Base-by-base conservation (phyloP, 345 rosid species). In the Gossypium anomalum region DNA sequence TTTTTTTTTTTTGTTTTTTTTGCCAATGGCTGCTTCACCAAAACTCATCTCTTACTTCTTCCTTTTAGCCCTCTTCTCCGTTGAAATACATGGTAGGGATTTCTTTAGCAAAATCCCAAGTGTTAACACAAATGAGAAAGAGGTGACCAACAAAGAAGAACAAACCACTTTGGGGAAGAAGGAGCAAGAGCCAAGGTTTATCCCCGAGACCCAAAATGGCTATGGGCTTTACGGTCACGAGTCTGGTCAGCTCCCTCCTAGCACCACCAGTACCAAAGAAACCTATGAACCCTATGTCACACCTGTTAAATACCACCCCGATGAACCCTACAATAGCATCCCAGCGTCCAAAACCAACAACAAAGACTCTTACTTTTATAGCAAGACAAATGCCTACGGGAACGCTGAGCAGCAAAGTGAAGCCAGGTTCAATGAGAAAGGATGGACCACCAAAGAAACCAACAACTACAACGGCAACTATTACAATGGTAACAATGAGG, bases 141-240 rank as follows among this genome's bases (percentile, higher is more conserved):
- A 60, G 45, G 47, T 78, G 6, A 34, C 20, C 34, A 11, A 71
- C 34, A 58, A 41, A 27, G 79, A 79, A 57, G 75, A 74, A 19
- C 14, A 47, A 14, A 63, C 22, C n/a, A 63, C 67, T 63, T 2
- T 63, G 3, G 67, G 67, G 20, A 73, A 60, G 69, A 45, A 61
- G 10, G 67, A 73, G 44, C 77, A 62, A 22, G 77, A 74, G 29
- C 77, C 81, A 2, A 72, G 71, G 48, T 88, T 88, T 53, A 14
- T 82, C 65, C 88, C 75, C 0, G 81, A 89, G 77, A 77, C 86
- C 75, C 74, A 76, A 55, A 84, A 82, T 52, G 87, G 84, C 23
- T 89, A 87, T 4, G 93, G 93, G 22, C 82, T 87, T 3, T 87
- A 87, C 17, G 86, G 89, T 9, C 88, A 80, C 6, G 85, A 76